These are phyloP conservation scores for Nemania sp. DNA, from an alignment of 2,329 filamentous ascomycete species.

Conservation along the genomic window DNA sequence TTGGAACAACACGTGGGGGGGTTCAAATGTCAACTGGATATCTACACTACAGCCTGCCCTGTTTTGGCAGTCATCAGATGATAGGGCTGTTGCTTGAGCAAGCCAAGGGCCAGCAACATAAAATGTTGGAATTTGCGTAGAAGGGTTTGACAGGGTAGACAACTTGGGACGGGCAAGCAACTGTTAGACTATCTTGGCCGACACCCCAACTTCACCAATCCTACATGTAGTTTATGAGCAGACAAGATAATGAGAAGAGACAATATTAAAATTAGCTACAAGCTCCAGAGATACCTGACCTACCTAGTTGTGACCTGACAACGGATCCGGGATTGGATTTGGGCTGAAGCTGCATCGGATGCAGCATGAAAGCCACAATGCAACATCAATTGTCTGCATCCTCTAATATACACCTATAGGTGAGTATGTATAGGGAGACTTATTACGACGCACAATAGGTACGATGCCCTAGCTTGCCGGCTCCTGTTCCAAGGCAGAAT, in stretches of 20 bases:
- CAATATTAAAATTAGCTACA: neutral
- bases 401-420: neutral
- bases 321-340: constrained; percentile 15
- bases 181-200: neutral
- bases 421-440: too few species aligned
- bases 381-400: neutral
- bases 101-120: neutral
- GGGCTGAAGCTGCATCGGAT: constrained; percentile 15
- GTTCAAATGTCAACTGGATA: neutral
- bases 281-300: neutral
- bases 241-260: neutral
- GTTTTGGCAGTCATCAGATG: neutral
- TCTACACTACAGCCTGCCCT: neutral
- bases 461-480: neutral
- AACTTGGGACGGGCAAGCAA: neutral
- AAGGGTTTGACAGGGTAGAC: too few species aligned
- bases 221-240: too few species aligned
- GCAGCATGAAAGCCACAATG: constrained; percentile 16
- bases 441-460: too few species aligned
- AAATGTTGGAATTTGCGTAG: too few species aligned
- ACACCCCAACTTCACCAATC: too few species aligned
- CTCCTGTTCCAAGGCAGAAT: constrained; percentile 4
- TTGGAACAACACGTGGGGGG: neutral
- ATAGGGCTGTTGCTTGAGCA: neutral
- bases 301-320: neutral